phyloP scores from a whole-genome alignment of 2,329 filamentous ascomycete genomes.

The Dichotomopilus funicola region DNA sequence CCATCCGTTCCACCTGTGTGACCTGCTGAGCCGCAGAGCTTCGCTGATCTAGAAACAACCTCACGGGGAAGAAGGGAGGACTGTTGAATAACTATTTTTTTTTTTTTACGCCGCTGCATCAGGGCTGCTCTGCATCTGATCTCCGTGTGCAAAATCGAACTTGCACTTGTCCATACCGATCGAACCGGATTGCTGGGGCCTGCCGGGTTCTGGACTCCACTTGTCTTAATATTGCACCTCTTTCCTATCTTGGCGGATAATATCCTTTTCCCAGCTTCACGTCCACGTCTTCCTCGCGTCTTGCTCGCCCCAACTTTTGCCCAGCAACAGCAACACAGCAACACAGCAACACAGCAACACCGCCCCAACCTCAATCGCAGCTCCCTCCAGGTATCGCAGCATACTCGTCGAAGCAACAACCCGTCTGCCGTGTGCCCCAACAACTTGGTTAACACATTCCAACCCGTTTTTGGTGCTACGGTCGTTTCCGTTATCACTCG shows the following conservation, averaged over 20 bases:
- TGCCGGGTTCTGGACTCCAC: not conserved
- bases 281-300: not conserved
- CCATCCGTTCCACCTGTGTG: not conserved
- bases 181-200: not conserved
- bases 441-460: not conserved
- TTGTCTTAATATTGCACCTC: slow-evolving; percentile 6
- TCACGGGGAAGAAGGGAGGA: too few species aligned
- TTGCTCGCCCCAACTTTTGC: not conserved
- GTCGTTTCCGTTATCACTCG: slow-evolving; percentile 10
- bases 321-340: not conserved
- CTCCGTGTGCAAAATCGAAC: not conserved
- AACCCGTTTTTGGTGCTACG: slow-evolving; percentile 3
- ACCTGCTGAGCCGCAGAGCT: too few species aligned
- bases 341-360: not conserved
- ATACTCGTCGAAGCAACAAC: not conserved
- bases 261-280: slow-evolving; percentile 1
- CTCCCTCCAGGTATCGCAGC: not conserved
- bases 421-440: not conserved
- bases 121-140: not conserved
- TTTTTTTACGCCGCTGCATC: not conserved
- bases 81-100: not conserved
- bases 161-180: too few species aligned
- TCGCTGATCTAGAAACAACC: too few species aligned
- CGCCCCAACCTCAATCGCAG: not conserved
- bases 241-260: slow-evolving; percentile 12